Base-by-base conservation (phyloP, 352 stramenopile species). In the Blastocystis sp. region DNA sequence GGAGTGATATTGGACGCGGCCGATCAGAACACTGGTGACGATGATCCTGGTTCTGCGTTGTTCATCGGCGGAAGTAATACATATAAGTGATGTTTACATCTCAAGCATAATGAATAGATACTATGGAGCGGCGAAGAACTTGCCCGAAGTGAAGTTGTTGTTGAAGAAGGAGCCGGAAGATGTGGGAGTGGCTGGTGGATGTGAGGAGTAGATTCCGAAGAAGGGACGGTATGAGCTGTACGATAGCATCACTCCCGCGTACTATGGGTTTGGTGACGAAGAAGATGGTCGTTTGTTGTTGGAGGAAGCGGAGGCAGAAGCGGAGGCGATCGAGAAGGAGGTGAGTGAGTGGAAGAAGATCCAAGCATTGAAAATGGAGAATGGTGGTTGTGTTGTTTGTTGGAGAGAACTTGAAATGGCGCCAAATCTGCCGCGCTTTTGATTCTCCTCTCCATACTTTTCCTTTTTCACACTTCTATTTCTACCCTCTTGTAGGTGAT, bases 231-330 rank as follows among this genome's bases (percentile, higher is more conserved):
- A 88, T 68, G 78, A 88, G 45, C 40, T 77, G 45, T 88, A 88
- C 60, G 48, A 70, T 24, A 78, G 28, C 3, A 88, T 88, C 38
- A 77, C 63, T 24, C 90, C 91, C 17, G 91, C 93, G 80, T 95
- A 95, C 87, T 94, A 92, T 90, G 92, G 92, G 52, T 93, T 92
- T 89, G 74, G 91, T n/a, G 92, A 94, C 87, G 92, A 94, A 78
- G 92, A 95, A 71, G 93, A 95, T 91, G 93, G 93, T 21, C 90
- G 93, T 0, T 76, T 95, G 54, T 60, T 94, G 2, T 91, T 93
- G 70, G 69, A 93, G 63, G 92, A 94, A 90, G 82, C 89, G 43
- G 89, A 92, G 79, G 90, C 90, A 42, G 89, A 65, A 43, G 78
- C 48, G 40, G 48, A 38, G 76, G 87, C 62, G 68, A 87, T 69